Percentiles rank a stretch among this genome's conserved stretches.
phyloP scores from a whole-genome alignment of 2,329 filamentous ascomycete species.

The Ophiostoma ips region DNA sequence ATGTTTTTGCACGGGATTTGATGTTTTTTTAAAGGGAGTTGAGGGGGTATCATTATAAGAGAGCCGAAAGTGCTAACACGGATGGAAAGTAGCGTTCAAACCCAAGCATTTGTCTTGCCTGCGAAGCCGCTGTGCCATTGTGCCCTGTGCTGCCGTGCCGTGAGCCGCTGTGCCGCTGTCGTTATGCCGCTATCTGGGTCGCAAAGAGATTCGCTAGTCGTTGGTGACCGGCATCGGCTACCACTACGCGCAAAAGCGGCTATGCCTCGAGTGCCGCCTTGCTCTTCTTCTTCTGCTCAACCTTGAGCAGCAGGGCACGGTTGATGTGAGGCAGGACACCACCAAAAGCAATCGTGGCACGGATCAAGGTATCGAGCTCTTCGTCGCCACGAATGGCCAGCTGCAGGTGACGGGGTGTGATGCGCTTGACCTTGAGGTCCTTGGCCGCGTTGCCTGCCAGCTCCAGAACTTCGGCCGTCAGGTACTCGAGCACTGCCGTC shows the following conservation, averaged over 20 bases:
- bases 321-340: constrained; percentile 99
- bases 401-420: constrained; percentile 93
- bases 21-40: not conserved
- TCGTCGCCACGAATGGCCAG: constrained; percentile 97
- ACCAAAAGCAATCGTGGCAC: constrained; percentile 94
- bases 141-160: no score
- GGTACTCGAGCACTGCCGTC: constrained; percentile 93
- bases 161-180: no score
- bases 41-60: constrained; percentile 2
- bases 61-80: not conserved
- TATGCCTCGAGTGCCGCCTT: constrained; percentile 23
- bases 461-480: constrained; percentile 95
- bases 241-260: not conserved
- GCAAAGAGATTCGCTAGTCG: not conserved
- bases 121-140: no score
- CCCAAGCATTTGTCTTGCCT: no score
- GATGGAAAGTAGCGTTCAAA: not conserved
- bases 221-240: not conserved
- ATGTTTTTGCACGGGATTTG: not conserved
- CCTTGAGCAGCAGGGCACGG: constrained; percentile 61
- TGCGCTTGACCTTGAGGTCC: constrained; percentile 99
- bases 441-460: constrained; percentile 97
- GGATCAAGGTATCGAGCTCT: constrained; percentile 93
- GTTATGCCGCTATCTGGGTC: not conserved
- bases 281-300: constrained; percentile 28